Evolutionary conservation across 2,329 filamentous ascomycete species (phyloP), one percentile per base, ranked within the genome.

Genomic region (Sporothrix brunneoviolacea): DNA sequence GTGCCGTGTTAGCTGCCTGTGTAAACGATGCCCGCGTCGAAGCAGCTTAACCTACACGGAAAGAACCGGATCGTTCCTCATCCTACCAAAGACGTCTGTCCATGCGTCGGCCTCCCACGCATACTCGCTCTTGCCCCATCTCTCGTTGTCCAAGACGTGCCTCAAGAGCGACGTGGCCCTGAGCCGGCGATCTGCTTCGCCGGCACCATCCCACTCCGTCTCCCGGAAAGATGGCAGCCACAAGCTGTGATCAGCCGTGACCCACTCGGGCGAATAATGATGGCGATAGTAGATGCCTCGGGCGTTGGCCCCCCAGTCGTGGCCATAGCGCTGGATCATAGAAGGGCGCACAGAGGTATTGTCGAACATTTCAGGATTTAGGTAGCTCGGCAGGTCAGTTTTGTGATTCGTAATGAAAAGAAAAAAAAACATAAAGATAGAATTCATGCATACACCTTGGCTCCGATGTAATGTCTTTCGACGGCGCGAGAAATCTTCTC

Each of bases 51-150:
- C 38, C n/a, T 40, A 40, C 38, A 40, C 38, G 19, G 38, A 18
- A 24, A 40, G 38, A 40, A 40, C 38, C 22, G 38, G 38, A 40
- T 40, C 38, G 38, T 40, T 40, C 21, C 38, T 40, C 38, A 40
- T 40, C 27, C 38, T 21, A 40, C 38, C 38, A 40, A 40, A 40
- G 38, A 40, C 38, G 15, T 40, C 38, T 40, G 38, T 40, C 38
- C 38, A 40, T 7, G 38, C 38, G 22, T 40, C 38, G 38, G 38
- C 38, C 22, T 40, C 38, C 38, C 38, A 40, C 22, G 38, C 38
- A 40, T 40, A 40, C 38, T 40, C 38, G 38, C 38, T 40, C 38
- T 40, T 40, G 38, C 19, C 38, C 38, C 38, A 40, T 40, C 38
- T 40, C 38, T 40, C 38, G 22, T 40, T 40, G 38, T 40, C 38